A percentile compares a stretch with the other conserved stretches of the same genome.
Conservation (phyloP, 2,329 filamentous ascomycete genomes). For the Cryphonectria nitschkei region DNA sequence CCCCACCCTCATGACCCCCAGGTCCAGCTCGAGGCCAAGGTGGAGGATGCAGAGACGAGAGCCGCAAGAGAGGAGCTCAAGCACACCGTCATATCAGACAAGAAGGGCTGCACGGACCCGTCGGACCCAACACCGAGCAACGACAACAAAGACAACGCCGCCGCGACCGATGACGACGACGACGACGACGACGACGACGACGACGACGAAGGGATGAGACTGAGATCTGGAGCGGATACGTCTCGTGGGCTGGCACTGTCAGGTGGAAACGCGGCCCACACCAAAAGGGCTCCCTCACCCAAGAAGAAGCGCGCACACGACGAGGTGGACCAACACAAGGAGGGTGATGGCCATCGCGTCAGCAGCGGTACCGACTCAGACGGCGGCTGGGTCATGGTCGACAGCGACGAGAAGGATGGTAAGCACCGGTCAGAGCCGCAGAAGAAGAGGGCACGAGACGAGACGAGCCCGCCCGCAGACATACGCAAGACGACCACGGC, state of each 20-base stretch:
- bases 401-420: conserved; percentile 35
- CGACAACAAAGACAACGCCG: conserved; percentile 33
- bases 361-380: conserved; percentile 47
- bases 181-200: conserved; percentile 33
- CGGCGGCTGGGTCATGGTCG: conserved; percentile 28
- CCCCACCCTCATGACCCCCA: conserved; percentile 35
- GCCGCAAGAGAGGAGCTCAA: conserved; percentile 67
- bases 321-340: conserved; percentile 57
- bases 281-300: conserved; percentile 59
- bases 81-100: conserved; percentile 65
- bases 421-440: conserved; percentile 62
- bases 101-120: conserved; percentile 38
- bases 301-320: conserved; percentile 70
- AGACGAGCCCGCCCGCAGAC: conserved; percentile 33
- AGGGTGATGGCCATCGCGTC: conserved; percentile 44
- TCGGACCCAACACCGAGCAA: conserved; percentile 28
- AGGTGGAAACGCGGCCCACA: conserved; percentile 44
- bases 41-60: conserved; percentile 67
- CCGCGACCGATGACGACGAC: conserved; percentile 32
- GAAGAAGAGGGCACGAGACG: conserved; percentile 66
- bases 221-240: conserved; percentile 34
- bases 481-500: conserved; percentile 16
- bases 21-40: conserved; percentile 41
- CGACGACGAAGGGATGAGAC: conserved; percentile 32
- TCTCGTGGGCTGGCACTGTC: conserved; percentile 37